These are phyloP conservation scores for Larix kaempferi DNA, from an alignment of 75 land plant genomes.

Conservation along the genomic window DNA sequence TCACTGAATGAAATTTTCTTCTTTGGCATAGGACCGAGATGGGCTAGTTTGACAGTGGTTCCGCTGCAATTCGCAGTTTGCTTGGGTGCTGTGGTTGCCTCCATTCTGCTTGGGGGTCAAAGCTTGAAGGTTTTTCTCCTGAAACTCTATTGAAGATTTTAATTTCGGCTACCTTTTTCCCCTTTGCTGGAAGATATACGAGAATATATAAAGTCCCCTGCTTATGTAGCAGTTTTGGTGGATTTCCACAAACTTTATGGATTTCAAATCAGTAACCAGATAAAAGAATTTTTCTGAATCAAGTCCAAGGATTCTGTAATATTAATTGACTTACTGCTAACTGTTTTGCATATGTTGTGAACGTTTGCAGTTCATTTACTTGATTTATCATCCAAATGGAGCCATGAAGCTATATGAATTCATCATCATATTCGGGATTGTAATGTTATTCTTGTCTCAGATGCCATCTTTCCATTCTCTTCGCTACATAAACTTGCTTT, in stretches of 20 bases:
- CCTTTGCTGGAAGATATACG: too few relatives aligned
- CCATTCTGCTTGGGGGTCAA: conserved; percentile 68
- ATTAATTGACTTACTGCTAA: too few relatives aligned
- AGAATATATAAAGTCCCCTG: too few relatives aligned
- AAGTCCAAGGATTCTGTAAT: too few relatives aligned
- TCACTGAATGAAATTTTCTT: too few relatives aligned
- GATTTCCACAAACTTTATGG: too few relatives aligned
- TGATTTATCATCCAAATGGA: conserved; percentile 50
- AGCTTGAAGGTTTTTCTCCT: conserved; percentile 56
- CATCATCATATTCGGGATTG: conserved; percentile 58
- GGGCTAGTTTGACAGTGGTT: conserved; percentile 65
- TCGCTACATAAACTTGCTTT: conserved; percentile 72
- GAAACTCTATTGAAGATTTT: too few relatives aligned
- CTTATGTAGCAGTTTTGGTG: too few relatives aligned
- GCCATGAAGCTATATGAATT: conserved; percentile 63
- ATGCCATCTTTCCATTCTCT: conserved; percentile 96
- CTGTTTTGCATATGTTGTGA: too few relatives aligned
- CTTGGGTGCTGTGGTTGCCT: conserved; percentile 58
- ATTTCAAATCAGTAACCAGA: too few relatives aligned
- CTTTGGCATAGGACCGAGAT: conserved; percentile 44
- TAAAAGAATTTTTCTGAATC: too few relatives aligned
- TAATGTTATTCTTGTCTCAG: conserved; percentile 74
- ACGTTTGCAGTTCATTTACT: conserved; percentile 54
- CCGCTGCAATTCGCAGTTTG: conserved; percentile 68
- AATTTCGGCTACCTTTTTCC: too few relatives aligned